These are phyloP conservation scores for Bipolaris victoriae DNA, from an alignment of 2,329 filamentous ascomycete species.

Conservation along the genomic window DNA sequence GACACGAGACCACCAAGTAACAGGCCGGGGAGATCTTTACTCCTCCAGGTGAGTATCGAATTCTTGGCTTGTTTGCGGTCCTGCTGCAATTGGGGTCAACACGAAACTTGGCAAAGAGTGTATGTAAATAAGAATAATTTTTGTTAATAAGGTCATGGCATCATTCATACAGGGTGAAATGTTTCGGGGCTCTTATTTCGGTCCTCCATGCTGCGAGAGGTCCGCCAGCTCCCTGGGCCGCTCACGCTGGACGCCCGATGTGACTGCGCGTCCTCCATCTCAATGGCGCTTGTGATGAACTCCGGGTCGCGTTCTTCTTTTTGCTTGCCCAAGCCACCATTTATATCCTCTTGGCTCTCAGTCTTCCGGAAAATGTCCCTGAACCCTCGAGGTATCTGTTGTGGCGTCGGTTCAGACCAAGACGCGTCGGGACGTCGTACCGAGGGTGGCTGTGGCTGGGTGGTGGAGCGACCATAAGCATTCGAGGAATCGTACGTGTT, in stretches of 20 bases:
- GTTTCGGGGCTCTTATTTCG: slow-evolving; percentile 18
- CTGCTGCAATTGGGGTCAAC: neutral
- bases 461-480: slow-evolving; percentile 6
- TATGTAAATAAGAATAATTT: slow-evolving; percentile 9
- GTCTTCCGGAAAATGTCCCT: slow-evolving; percentile 23
- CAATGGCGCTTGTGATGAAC: slow-evolving; percentile 37
- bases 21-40: neutral
- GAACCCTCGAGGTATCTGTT: slow-evolving; percentile 20
- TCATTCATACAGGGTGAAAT: slow-evolving; percentile 17
- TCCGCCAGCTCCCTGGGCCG: slow-evolving; percentile 20
- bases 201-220: slow-evolving; percentile 13
- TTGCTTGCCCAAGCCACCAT: slow-evolving; percentile 24
- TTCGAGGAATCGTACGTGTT: slow-evolving; percentile 23
- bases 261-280: slow-evolving; percentile 27
- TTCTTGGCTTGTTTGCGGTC: neutral
- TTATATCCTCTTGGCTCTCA: slow-evolving; percentile 33
- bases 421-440: slow-evolving; percentile 7
- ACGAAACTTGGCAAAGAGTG: neutral
- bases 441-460: slow-evolving; percentile 6
- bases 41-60: neutral
- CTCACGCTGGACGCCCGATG: slow-evolving; percentile 17
- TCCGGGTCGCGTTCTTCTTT: slow-evolving; percentile 21
- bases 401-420: slow-evolving; percentile 21
- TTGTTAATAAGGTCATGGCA: slow-evolving; percentile 5
- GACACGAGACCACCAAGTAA: neutral